These are phyloP conservation scores for Amanita rimosa DNA, from an alignment of 768 basidiomycete genomes.

Conservation along the genomic window DNA sequence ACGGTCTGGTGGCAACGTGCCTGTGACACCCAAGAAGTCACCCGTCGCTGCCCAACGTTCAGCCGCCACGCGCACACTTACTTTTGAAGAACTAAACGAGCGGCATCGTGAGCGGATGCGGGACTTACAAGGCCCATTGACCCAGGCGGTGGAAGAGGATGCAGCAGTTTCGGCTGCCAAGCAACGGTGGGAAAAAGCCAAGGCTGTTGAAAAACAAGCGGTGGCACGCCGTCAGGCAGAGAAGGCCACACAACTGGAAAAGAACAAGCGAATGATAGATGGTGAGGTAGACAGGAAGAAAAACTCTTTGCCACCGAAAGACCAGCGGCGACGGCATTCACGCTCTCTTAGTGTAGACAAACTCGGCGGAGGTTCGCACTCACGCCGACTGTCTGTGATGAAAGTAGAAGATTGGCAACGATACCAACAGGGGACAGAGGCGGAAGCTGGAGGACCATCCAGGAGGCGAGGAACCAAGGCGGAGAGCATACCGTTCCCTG, in stretches of 20 bases:
- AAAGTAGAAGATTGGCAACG: constrained; percentile 84
- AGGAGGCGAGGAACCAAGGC: constrained; percentile 6
- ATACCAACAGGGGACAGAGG: constrained; percentile 44
- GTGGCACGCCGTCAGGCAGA: constrained; percentile 67
- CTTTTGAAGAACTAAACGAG: constrained; percentile 82
- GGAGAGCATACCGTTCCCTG: constrained; percentile 49
- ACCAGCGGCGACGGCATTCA: constrained; percentile 27
- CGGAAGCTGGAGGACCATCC: constrained; percentile 14
- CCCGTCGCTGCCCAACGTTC: constrained; percentile 35
- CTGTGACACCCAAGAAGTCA: constrained; percentile 32
- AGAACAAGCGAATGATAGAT: constrained; percentile 34
- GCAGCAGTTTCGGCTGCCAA: constrained; percentile 68
- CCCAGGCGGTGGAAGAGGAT: constrained; percentile 67
- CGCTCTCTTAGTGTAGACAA: constrained; percentile 55
- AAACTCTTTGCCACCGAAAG: constrained; percentile 21
- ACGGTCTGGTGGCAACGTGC: constrained; percentile 15
- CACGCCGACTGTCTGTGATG: constrained; percentile 59
- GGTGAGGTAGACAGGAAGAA: constrained; percentile 25
- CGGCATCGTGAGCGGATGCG: constrained; percentile 79
- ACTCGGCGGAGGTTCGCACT: constrained; percentile 40
- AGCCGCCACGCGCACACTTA: constrained; percentile 44
- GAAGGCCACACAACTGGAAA: constrained; percentile 45
- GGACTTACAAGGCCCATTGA: constrained; percentile 74
- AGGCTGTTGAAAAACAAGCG: constrained; percentile 61
- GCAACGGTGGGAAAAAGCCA: constrained; percentile 75